Percentiles rank a stretch among this genome's conserved stretches.
phyloP scores from a whole-genome alignment of 345 rosid genomes.

The Brassica napus region DNA sequence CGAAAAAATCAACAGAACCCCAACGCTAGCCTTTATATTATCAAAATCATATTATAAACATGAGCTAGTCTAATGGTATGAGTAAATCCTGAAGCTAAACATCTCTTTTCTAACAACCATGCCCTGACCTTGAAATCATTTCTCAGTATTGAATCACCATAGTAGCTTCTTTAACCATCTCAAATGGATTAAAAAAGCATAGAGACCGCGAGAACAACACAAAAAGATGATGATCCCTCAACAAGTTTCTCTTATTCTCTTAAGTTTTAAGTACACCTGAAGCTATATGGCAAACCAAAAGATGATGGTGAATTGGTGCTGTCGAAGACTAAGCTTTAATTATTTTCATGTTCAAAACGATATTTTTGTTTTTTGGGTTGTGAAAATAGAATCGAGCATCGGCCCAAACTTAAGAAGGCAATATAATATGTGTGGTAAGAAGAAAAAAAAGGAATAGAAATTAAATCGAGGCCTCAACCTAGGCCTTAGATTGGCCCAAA shows the following conservation, averaged over 20 bases:
- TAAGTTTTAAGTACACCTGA: background rate
- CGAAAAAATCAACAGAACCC: background rate
- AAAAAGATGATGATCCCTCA: background rate
- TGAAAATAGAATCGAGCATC: background rate
- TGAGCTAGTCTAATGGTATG: background rate
- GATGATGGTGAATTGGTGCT: background rate
- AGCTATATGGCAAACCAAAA: background rate
- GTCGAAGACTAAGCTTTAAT: background rate
- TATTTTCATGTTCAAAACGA: background rate
- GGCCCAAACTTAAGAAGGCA: background rate
- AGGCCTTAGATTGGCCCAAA: too few species aligned
- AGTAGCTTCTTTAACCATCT: background rate
- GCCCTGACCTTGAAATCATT: background rate
- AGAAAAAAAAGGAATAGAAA: too few species aligned
- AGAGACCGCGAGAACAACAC: background rate
- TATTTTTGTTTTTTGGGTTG: background rate
- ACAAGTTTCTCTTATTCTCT: background rate
- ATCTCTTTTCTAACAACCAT: background rate
- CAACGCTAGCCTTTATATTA: background rate
- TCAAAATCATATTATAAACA: background rate
- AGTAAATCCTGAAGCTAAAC: background rate
- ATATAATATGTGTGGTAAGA: too few species aligned
- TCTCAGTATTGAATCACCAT: background rate
- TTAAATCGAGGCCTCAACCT: too few species aligned
- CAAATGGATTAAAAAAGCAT: background rate